These are phyloP conservation scores for Hyphodiscus sp. DNA, from an alignment of 2,329 filamentous ascomycete species.

Conservation along the genomic window DNA sequence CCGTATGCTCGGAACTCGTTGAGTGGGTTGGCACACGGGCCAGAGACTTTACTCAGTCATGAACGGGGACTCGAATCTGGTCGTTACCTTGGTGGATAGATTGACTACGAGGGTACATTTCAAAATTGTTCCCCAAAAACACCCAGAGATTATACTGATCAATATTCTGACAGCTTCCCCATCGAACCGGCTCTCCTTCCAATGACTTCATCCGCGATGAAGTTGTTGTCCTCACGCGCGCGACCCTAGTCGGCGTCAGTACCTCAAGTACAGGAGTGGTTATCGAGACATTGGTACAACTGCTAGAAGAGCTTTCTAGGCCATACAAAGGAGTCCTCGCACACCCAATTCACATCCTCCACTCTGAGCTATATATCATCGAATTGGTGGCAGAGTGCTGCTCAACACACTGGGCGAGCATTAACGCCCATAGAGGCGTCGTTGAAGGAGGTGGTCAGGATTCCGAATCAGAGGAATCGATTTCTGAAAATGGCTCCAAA, in stretches of 20 bases:
- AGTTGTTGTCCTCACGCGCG: constrained; percentile 52
- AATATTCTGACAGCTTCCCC: constrained; percentile 45
- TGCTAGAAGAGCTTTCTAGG: constrained; percentile 52
- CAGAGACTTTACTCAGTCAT: constrained; percentile 33
- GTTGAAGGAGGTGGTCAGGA: constrained; percentile 17
- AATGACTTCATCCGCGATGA: constrained; percentile 55
- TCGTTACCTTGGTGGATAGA: constrained; percentile 56
- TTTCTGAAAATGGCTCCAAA: constrained; percentile 13
- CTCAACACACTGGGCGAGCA: constrained; percentile 49
- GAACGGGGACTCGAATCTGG: constrained; percentile 53
- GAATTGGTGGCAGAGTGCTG: constrained; percentile 60
- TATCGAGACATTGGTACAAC: constrained; percentile 48
- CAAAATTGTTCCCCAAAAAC: background rate
- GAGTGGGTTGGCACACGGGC: constrained; percentile 20
- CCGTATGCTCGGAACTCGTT: constrained; percentile 22
- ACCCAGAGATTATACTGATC: constrained; percentile 6
- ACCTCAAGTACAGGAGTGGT: constrained; percentile 46
- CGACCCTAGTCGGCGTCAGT: constrained; percentile 56
- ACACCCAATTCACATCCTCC: constrained; percentile 53
- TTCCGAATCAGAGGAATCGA: constrained; percentile 20
- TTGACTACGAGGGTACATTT: constrained; percentile 51
- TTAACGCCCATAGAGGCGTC: constrained; percentile 27
- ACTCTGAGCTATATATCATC: constrained; percentile 60
- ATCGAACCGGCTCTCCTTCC: constrained; percentile 52
- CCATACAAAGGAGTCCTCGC: constrained; percentile 44